phyloP scores from a whole-genome alignment of 176 grass and related monocot genomes.

The Zea mays region DNA sequence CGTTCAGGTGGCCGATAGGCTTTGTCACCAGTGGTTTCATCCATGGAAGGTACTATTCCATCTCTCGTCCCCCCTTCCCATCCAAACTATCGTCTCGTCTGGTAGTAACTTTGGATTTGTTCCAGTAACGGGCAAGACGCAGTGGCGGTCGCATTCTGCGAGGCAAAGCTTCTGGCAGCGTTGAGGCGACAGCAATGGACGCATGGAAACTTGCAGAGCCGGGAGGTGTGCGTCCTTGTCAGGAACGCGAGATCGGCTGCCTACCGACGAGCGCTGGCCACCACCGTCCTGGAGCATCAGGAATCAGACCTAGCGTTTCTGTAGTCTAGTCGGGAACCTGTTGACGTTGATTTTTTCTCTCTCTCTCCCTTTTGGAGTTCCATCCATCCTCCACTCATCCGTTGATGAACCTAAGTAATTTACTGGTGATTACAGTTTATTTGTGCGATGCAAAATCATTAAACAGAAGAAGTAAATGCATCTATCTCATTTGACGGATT shows the following conservation, averaged over 20 bases:
- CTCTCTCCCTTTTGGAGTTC: background rate
- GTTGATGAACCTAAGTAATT: too few relatives aligned
- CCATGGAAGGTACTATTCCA: conserved; percentile 53
- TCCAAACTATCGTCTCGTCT: background rate
- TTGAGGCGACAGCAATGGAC: conserved; percentile 63
- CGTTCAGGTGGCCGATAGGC: conserved; percentile 81
- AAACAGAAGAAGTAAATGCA: too few relatives aligned
- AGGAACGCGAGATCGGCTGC: conserved; percentile 61
- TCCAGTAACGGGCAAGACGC: conserved; percentile 52
- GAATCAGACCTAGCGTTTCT: conserved; percentile 63
- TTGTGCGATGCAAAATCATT: too few relatives aligned
- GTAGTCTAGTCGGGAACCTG: conserved; percentile 42
- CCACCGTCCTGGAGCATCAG: conserved; percentile 63
- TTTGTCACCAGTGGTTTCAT: conserved; percentile 73
- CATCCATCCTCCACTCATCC: background rate
- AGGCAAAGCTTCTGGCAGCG: conserved; percentile 57
- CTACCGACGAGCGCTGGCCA: conserved; percentile 64
- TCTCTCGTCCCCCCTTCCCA: background rate
- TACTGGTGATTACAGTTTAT: too few relatives aligned
- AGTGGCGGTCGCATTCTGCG: conserved; percentile 59
- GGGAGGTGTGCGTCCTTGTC: conserved; percentile 64
- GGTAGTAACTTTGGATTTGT: background rate
- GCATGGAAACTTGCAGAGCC: conserved; percentile 36
- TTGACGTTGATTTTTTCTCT: background rate
- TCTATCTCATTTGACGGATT: too few relatives aligned